A percentile compares a stretch with the other conserved stretches of the same genome.
phyloP scores from a whole-genome alignment of 257 asterid genomes.

The Craterostigma plantagineum region DNA sequence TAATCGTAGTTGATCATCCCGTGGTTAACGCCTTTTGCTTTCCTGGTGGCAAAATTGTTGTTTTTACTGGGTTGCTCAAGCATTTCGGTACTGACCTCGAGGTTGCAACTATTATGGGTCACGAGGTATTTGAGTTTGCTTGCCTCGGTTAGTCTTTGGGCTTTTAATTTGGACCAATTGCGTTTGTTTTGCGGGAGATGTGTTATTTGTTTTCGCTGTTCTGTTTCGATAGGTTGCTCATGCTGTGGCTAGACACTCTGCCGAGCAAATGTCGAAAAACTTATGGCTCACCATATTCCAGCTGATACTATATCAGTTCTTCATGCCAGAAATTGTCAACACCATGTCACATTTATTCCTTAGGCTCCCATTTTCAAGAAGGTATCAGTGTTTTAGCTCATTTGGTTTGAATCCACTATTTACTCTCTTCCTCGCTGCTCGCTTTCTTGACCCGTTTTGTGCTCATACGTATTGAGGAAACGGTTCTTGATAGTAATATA shows the following conservation, averaged over 20 bases:
- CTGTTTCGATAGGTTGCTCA: conserved; percentile 65
- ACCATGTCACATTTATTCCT: conserved; percentile 62
- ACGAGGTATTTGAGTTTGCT: conserved; percentile 38
- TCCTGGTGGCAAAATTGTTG: conserved; percentile 99
- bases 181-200: conserved; percentile 3
- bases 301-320: conserved; percentile 60
- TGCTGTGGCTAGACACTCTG: conserved; percentile 84
- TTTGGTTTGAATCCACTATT: too few species aligned
- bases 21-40: conserved; percentile 58
- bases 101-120: conserved; percentile 74
- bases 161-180: not conserved
- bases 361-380: conserved; percentile 86
- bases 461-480: too few species aligned
- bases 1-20: conserved; percentile 61
- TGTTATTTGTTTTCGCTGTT: not conserved
- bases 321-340: conserved; percentile 73
- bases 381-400: conserved; percentile 18
- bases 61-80: conserved; percentile 67
- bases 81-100: conserved; percentile 74
- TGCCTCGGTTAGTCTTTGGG: too few species aligned
- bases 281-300: conserved; percentile 69
- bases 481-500: too few species aligned
- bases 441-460: too few species aligned
- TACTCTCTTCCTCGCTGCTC: too few species aligned
- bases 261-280: conserved; percentile 72